Conservation (phyloP, 2,329 filamentous ascomycete genomes). For the Neoascochyta sp. region DNA sequence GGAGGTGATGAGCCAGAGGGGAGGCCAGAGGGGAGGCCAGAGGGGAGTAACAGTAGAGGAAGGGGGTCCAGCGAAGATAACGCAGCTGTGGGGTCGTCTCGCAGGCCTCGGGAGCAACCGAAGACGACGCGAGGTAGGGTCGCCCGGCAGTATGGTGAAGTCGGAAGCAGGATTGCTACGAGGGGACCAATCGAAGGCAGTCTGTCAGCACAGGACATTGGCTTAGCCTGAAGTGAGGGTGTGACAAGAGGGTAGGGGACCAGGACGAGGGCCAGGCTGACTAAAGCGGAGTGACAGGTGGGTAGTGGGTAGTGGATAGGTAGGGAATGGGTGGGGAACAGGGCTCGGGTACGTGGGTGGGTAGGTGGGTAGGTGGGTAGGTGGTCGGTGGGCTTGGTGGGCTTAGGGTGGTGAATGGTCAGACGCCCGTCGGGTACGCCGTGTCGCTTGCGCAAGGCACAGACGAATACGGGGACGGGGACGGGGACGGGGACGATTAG, state of each 20-base stretch:
- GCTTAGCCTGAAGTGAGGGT: slow-evolving; percentile 15
- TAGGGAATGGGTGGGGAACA: too few species aligned
- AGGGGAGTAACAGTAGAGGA: too few species aligned
- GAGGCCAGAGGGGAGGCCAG: slow-evolving; percentile 1
- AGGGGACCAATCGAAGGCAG: slow-evolving; percentile 23
- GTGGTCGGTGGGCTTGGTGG: slow-evolving; percentile 22
- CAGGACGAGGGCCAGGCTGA: slow-evolving; percentile 3
- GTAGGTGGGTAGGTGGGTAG: slow-evolving; percentile 24
- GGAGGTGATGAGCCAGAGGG: slow-evolving; percentile 10
- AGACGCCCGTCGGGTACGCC: slow-evolving; percentile 23
- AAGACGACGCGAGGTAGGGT: slow-evolving; percentile 23
- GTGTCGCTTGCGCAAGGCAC: slow-evolving; percentile 21
- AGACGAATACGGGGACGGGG: slow-evolving; percentile 9
- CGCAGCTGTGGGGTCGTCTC: slow-evolving; percentile 25
- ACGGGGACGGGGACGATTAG: slow-evolving; percentile 7
- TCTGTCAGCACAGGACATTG: slow-evolving; percentile 23
- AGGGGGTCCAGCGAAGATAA: slow-evolving; percentile 11
- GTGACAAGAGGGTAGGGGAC: slow-evolving; percentile 7
- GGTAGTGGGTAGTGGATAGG: slow-evolving; percentile 22
- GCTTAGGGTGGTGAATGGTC: slow-evolving; percentile 17
- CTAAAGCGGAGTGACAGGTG: slow-evolving; percentile 18
- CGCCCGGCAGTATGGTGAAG: slow-evolving; percentile 24
- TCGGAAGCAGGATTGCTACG: slow-evolving; percentile 14
- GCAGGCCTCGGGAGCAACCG: slow-evolving; percentile 35
- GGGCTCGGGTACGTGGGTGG: slow-evolving; percentile 11